Base-by-base conservation (phyloP, 108 stramenopile genomes). In the Cyclotella baltica region DNA sequence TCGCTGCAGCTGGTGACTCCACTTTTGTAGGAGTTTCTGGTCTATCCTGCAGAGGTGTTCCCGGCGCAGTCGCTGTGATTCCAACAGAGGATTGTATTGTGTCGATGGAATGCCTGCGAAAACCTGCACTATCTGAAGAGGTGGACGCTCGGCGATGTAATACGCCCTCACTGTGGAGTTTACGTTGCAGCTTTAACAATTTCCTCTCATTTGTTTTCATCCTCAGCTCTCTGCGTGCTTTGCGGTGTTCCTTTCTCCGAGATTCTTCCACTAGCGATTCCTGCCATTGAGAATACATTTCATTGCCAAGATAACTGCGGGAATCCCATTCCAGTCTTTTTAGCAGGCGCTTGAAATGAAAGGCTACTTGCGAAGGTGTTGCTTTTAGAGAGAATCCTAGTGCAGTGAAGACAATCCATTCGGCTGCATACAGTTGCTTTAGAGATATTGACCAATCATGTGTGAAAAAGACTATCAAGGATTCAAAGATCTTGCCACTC, bases 331-430 rank as follows among this genome's bases (percentile, higher is more conserved):
- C 91, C 28, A 93, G 58, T 0, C 79, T 70, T 47, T 92, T 91
- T 66, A 96, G 78, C 10, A 96, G 66, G 8, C 90, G 77, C 55
- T 81, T 89, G 79, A 92, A 96, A 76, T 96, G 95, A 78, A 96
- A 96, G 28, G 92, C 92, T n/a, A 96, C 92, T 53, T 93, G 88
- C 4, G 84, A 88, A 35, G 92, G 95, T 23, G 80, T 87, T 25
- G 91, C 89, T 31, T 90, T 91, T 29, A 96, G 82, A 2, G 81
- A 85, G 75, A 96, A 96, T 23, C 88, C 88, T 16, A 96, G 77
- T 2, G 92, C 91, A 4, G 93, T 92, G 72, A 95, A 95, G 10
- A 95, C 91, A 37, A 90, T 92, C 89, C 89, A 95, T 73, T 95
- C 93, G 11, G 91, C 91, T 1, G 89, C 89, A 69, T 90, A 92